Evolutionary conservation across 768 basidiomycete species (phyloP), one percentile per base, ranked within the genome.

Genomic region (Lactarius trivialis): DNA sequence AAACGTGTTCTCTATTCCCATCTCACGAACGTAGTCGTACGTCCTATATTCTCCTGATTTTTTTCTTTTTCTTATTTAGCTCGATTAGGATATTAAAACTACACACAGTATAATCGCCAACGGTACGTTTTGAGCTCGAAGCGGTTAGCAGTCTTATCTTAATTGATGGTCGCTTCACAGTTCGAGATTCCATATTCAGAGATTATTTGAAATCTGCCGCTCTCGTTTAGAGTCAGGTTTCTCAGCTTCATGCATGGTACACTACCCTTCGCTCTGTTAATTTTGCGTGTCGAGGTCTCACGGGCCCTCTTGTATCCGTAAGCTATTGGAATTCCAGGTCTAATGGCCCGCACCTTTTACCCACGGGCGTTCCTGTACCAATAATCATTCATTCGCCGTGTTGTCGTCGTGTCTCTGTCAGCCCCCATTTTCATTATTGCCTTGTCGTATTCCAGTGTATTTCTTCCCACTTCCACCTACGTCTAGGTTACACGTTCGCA

Each of bases 41-140:
- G 57, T 56, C 50, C 55, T 32, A 11, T 5, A 6, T 28, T 1
- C 2, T 21, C 36, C 5, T 33, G 28, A 52, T 3, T 24, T 26
- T 32, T 28, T 19, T 34, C 55, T 65, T 50, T 45, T 68, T 36
- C 21, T 60, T 9, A 37, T 39, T 15, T 51, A 14, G 43, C 56
- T 17, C 55, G 26, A 56, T 17, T 60, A 91, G 87, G 89, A 93
- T 72, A 88, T 90, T 15, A 89, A 87, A 73, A 81, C 91, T 5
- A 93, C 90, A 0, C 89, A 91, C 68, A 81, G 84, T 58, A 89
- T 93, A 61, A 92, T 93, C 70, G 83, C 84, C 65, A 91, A 89
- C 67, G 89, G 89, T 89, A 53, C 37, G 73, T 50, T 58, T 17
- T 32, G 30, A 34, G 21, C 30, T 55, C n/a, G 39, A 17, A n/a